Conservation (phyloP, 31 red algal species). For the Odonthalia washingtoniensis region DNA sequence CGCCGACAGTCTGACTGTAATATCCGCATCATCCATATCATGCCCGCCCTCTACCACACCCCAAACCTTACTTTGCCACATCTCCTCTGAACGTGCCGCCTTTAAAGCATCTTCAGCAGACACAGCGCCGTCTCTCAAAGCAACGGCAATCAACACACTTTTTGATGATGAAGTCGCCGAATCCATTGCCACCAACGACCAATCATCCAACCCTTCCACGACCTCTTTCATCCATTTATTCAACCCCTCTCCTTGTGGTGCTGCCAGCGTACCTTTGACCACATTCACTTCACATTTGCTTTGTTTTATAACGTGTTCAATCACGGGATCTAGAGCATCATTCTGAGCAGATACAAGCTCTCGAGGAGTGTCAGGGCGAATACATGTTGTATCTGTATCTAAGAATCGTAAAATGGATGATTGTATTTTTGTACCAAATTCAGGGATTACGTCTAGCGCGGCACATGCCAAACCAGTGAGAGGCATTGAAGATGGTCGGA, state of each 20-base stretch:
- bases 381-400: slow-evolving; percentile 73
- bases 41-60: slow-evolving; percentile 86
- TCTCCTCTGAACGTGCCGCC: slow-evolving; percentile 83
- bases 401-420: slow-evolving; percentile 49
- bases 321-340: slow-evolving; percentile 54
- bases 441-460: slow-evolving; percentile 56
- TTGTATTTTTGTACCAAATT: slow-evolving; percentile 41
- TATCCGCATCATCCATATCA: slow-evolving; percentile 63
- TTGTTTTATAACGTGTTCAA: slow-evolving; percentile 24
- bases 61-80: slow-evolving; percentile 82
- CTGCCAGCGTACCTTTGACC: slow-evolving; percentile 57
- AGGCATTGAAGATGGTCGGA: slow-evolving; percentile 86
- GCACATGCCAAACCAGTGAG: slow-evolving; percentile 65
- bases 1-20: slow-evolving; percentile 41
- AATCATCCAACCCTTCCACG: slow-evolving; percentile 66
- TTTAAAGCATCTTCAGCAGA: slow-evolving; percentile 42
- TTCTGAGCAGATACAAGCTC: slow-evolving; percentile 70
- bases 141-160: slow-evolving; percentile 73
- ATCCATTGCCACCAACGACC: slow-evolving; percentile 76
- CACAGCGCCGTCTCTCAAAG: slow-evolving; percentile 69
- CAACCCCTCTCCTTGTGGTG: slow-evolving; percentile 48
- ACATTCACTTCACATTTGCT: slow-evolving; percentile 35
- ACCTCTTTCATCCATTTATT: slow-evolving; percentile 31
- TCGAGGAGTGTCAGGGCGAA: slow-evolving; percentile 64
- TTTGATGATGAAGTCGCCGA: slow-evolving; percentile 64